These are phyloP conservation scores for Moringa oleifera DNA, from an alignment of 345 rosid genomes.

Conservation along the genomic window DNA sequence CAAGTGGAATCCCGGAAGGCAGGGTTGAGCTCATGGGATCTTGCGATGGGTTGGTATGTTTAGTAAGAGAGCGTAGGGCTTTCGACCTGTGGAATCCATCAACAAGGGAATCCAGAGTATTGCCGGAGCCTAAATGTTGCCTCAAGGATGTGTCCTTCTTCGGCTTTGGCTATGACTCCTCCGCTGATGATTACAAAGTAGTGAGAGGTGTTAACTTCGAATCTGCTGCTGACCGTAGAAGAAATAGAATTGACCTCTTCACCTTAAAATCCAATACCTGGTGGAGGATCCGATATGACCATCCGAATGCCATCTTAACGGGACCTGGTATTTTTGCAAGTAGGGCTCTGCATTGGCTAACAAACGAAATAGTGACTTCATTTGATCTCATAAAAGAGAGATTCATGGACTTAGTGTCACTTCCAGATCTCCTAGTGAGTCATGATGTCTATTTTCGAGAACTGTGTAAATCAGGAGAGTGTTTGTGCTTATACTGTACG, in stretches of 20 bases:
- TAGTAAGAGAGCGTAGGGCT: not conserved
- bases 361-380: too few relatives aligned
- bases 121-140: not conserved
- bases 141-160: not conserved
- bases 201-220: not conserved
- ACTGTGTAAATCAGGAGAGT: not conserved
- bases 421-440: not conserved
- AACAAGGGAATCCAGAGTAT: not conserved
- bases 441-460: not conserved
- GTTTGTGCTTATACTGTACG: not conserved
- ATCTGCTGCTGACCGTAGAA: not conserved
- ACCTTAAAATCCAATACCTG: not conserved
- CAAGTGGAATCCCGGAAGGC: not conserved
- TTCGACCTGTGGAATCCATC: not conserved
- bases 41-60: not conserved
- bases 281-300: not conserved
- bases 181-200: not conserved
- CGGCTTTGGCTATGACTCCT: not conserved
- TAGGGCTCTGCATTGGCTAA: not conserved
- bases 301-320: not conserved
- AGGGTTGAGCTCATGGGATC: not conserved
- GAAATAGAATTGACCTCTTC: not conserved
- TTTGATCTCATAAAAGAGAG: not conserved
- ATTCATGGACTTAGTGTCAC: not conserved
- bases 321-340: not conserved